Conservation (phyloP, 345 rosid genomes). For the Brassica rapa region DNA sequence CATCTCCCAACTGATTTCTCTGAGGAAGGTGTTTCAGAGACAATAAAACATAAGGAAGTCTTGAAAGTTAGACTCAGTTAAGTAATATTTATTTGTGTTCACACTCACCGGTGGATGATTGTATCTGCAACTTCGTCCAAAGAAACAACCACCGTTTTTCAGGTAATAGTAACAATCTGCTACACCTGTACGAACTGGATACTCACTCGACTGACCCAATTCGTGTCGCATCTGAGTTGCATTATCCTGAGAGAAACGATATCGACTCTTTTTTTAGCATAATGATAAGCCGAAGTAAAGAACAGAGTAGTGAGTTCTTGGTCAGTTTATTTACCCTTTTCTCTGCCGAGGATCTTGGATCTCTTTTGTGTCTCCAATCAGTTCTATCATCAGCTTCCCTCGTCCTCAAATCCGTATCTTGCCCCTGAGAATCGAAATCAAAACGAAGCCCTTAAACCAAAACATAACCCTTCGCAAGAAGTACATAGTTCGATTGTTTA, state of each 20-base stretch:
- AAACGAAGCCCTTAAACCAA: not conserved
- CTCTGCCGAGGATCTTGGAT: not conserved
- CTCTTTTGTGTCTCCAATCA: not conserved
- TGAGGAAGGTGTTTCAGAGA: not conserved
- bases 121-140: not conserved
- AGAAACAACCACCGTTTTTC: not conserved
- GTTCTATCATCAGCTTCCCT: not conserved
- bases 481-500: not conserved
- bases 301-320: not conserved
- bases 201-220: not conserved
- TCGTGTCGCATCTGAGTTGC: not conserved
- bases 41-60: not conserved
- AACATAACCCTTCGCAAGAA: not conserved
- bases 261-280: not conserved
- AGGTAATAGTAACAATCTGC: not conserved
- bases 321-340: constrained; percentile 6
- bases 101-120: not conserved
- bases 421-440: not conserved
- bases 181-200: not conserved
- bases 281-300: not conserved
- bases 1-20: not conserved
- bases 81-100: not conserved
- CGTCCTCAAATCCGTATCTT: not conserved
- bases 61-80: not conserved
- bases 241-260: not conserved